These are phyloP conservation scores for Wallacemonas rigidus DNA, from an alignment of 208 protist genomes.

Conservation along the genomic window DNA sequence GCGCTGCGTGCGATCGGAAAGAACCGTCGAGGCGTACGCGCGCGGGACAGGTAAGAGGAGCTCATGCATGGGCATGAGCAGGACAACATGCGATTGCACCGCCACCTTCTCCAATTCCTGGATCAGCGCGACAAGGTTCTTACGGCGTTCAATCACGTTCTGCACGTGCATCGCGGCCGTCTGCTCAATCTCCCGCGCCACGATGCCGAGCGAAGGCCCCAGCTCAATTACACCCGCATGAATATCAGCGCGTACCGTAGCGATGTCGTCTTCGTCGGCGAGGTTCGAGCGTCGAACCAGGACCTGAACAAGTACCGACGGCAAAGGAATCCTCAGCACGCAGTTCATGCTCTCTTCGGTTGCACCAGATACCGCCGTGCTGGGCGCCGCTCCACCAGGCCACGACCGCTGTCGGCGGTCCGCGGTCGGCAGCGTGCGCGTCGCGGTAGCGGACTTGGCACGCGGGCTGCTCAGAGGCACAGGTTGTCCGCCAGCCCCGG, in stretches of 20 bases:
- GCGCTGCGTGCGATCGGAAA: constrained; percentile 26
- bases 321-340: constrained; percentile 66
- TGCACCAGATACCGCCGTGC: not conserved
- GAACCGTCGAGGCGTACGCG: constrained; percentile 43
- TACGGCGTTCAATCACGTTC: constrained; percentile 23
- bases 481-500: not conserved
- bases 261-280: constrained; percentile 31
- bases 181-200: constrained; percentile 76
- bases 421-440: not conserved
- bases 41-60: constrained; percentile 76
- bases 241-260: constrained; percentile 62
- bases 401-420: not conserved
- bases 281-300: constrained; percentile 23
- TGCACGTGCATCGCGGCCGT: constrained; percentile 34
- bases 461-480: not conserved
- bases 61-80: constrained; percentile 59
- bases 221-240: constrained; percentile 67
- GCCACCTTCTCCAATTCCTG: constrained; percentile 49
- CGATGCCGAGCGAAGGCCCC: constrained; percentile 60
- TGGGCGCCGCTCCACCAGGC: not conserved
- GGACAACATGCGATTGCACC: constrained; percentile 21
- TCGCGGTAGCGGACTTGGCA: not conserved
- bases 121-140: constrained; percentile 31
- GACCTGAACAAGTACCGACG: constrained; percentile 37
- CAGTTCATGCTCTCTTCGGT: constrained; percentile 30